Base-by-base conservation (phyloP, 1,139 yeast genomes). In the Geotrichum armillariae region DNA sequence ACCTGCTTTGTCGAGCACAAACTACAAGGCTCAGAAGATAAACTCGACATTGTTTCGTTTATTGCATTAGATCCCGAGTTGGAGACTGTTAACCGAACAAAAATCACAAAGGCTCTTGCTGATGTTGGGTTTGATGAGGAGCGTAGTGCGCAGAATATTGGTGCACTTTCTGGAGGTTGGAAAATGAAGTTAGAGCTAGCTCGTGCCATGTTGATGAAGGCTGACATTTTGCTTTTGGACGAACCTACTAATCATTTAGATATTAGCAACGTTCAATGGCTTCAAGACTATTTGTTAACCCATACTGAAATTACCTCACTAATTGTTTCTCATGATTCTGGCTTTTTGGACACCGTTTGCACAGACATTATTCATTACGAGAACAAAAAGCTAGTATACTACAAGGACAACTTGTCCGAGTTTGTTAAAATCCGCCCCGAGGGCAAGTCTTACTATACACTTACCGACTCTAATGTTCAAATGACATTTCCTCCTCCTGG, bases 401-500 rank as follows among this genome's bases (percentile, higher is more conserved):
- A 93, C 77, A 89, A 88, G 74, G 99, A 99, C 71, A 93, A 93
- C 71, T 77, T 93, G 63, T 86, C 96, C 12, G 95, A 83, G 61
- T 91, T 93, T 62, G 99, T 93, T 60, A 81, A 84, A 70, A 85
- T 83, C 51, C 85, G 88, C 63, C 99, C 99, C 49, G 98, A 93
- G 71, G 98, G 97, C 56, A 90, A 89, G 71, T 83, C 97, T 11
- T 93, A 93, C 71, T 93, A 93, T 68, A 91, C 97, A n/a, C 79
- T 93, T 65, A 85, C 95, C 39, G 98, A 91, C 68, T 80, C 95
- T 35, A 86, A 85, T 61, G 94, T 93, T 56, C 87, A 91, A 72
- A 93, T 93, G 97, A 90, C 91, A 17, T 93, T 93, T 86, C 99
- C 99, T 58, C 94, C 96, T 14, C 97, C 98, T 53, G 99, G 99